These are phyloP conservation scores for Phialophora chinensis DNA, from an alignment of 2,329 filamentous ascomycete species.

Conservation along the genomic window DNA sequence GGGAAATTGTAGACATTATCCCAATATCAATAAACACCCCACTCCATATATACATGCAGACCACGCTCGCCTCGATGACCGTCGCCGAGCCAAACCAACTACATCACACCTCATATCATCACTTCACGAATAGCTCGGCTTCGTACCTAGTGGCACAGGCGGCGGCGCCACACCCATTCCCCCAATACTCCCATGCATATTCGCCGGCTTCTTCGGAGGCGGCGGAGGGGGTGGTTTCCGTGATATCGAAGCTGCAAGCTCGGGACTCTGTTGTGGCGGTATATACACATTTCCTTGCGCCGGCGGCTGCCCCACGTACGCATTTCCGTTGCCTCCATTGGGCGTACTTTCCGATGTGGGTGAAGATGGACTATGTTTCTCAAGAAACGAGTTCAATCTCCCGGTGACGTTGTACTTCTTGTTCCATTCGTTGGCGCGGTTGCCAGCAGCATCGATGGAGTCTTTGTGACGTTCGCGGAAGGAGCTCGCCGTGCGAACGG, in stretches of 20 bases:
- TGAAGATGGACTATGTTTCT: constrained; percentile 49
- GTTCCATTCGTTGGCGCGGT: constrained; percentile 63
- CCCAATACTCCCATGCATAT: constrained; percentile 48
- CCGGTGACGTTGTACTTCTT: constrained; percentile 66
- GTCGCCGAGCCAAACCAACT: background rate
- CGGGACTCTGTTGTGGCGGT: constrained; percentile 35
- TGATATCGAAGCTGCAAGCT: constrained; percentile 42
- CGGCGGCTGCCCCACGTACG: constrained; percentile 19
- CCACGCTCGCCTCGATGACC: background rate
- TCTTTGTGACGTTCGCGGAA: constrained; percentile 74
- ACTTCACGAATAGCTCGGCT: constrained; percentile 49
- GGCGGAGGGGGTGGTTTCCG: constrained; percentile 63
- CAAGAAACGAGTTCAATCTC: constrained; percentile 56
- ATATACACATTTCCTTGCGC: background rate
- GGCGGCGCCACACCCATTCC: constrained; percentile 48
- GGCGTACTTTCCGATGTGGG: constrained; percentile 40
- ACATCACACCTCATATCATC: background rate
- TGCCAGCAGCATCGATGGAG: constrained; percentile 66
- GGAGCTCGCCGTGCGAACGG: constrained; percentile 65
- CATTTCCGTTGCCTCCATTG: constrained; percentile 36
- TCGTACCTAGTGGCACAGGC: constrained; percentile 63
- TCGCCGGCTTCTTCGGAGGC: constrained; percentile 61
- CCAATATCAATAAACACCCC: background rate
- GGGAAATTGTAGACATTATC: background rate
- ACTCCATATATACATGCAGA: background rate